Evolutionary conservation across 129 eudicot species (phyloP).

Genomic region (Logfia minima): DNA sequence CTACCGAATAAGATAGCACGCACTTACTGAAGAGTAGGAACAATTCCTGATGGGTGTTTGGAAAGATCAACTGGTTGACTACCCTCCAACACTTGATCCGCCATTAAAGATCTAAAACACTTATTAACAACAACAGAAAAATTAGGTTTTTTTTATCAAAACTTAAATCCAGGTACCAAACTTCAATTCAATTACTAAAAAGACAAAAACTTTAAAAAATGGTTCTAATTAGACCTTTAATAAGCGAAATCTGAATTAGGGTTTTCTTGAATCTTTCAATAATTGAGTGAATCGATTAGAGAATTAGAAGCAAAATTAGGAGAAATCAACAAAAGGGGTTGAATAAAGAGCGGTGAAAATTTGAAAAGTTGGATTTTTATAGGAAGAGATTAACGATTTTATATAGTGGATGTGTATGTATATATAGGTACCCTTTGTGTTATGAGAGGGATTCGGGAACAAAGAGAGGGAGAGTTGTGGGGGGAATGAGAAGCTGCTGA

Average conservation of each 20-base stretch:
- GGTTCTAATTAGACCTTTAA: conserved; percentile 5
- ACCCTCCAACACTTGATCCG: conserved; percentile 77
- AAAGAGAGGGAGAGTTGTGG: conserved; percentile 17
- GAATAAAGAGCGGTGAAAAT: conserved; percentile 22
- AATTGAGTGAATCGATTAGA: neutral
- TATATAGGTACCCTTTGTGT: conserved; percentile 32
- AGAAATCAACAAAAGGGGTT: conserved; percentile 10
- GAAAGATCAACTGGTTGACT: conserved; percentile 82
- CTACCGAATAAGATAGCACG: neutral
- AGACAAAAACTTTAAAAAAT: neutral
- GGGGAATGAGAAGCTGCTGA: conserved; percentile 33
- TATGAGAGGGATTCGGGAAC: conserved; percentile 25
- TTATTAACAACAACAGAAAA: too few relatives aligned
- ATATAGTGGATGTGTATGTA: neutral
- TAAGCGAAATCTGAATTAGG: conserved; percentile 18
- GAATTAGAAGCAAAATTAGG: neutral
- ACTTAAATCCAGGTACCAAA: neutral
- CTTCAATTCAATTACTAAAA: neutral
- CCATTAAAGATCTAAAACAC: conserved; percentile 41
- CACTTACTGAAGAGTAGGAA: conserved; percentile 89
- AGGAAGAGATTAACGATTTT: conserved; percentile 9
- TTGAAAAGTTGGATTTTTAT: conserved; percentile 30
- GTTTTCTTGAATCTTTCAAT: conserved; percentile 17
- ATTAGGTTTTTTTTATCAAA: neutral
- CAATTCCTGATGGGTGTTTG: conserved; percentile 88